phyloP scores from a whole-genome alignment of 192 early-diverging fungal genomes.

The Podila epigama region DNA sequence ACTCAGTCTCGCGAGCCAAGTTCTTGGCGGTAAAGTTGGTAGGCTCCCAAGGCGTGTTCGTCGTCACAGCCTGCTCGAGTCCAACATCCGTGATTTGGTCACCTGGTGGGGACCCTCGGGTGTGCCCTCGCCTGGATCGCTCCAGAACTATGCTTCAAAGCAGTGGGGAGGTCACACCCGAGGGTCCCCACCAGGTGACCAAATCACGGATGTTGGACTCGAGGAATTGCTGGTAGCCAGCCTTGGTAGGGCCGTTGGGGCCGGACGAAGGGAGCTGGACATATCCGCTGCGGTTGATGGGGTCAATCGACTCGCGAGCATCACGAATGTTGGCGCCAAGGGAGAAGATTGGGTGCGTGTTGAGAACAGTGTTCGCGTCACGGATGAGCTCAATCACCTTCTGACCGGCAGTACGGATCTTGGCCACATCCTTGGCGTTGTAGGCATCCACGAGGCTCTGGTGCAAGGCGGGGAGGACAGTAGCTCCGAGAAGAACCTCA shows the following conservation, averaged over 20 bases:
- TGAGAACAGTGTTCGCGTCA: slow-evolving; percentile 17
- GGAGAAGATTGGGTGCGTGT: slow-evolving; percentile 16
- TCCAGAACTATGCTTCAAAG: slow-evolving; percentile 41
- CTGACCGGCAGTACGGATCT: slow-evolving; percentile 15
- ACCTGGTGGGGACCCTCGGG: slow-evolving; percentile 40
- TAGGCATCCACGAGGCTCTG: slow-evolving; percentile 17
- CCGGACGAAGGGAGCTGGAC: neutral
- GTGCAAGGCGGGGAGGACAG: slow-evolving; percentile 19
- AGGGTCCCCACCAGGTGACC: slow-evolving; percentile 42
- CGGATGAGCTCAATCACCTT: slow-evolving; percentile 12
- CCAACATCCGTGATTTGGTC: slow-evolving; percentile 34
- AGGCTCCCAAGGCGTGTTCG: neutral
- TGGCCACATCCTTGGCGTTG: slow-evolving; percentile 9
- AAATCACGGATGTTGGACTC: slow-evolving; percentile 40
- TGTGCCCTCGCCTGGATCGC: too few relatives aligned
- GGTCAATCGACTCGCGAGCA: slow-evolving; percentile 22
- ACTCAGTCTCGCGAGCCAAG: slow-evolving; percentile 10
- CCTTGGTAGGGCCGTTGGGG: slow-evolving; percentile 6
- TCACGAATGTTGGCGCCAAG: slow-evolving; percentile 17
- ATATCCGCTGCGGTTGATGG: neutral
- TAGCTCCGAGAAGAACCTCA: slow-evolving; percentile 21
- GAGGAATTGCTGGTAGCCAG: slow-evolving; percentile 31
- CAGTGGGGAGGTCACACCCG: slow-evolving; percentile 5
- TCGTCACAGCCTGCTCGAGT: slow-evolving; percentile 11
- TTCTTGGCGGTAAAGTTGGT: neutral